A percentile compares a stretch with the other conserved stretches of the same genome.
These are phyloP conservation scores for Pigoraptor vietnamica DNA, from an alignment of 78 protist genomes.

Conservation along the genomic window DNA sequence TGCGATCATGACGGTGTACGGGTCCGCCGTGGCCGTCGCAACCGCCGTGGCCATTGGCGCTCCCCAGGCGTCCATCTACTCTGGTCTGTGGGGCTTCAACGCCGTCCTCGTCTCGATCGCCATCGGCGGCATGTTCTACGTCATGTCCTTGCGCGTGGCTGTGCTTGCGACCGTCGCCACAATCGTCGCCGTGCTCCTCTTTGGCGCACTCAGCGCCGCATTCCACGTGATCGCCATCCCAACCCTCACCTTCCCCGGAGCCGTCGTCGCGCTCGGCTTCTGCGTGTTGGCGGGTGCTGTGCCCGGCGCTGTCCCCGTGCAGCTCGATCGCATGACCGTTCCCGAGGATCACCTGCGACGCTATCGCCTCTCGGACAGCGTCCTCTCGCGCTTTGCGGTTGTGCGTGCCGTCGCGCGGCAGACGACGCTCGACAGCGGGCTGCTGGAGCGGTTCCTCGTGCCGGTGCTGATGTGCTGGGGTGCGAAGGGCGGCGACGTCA, in stretches of 20 bases:
- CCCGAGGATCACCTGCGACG: constrained; percentile 6
- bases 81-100: not conserved
- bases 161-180: not conserved
- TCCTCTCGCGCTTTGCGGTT: not conserved
- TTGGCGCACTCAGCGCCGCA: not conserved
- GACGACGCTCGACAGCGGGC: not conserved
- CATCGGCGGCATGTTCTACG: not conserved
- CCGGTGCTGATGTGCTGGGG: not conserved
- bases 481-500: not conserved
- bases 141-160: not conserved
- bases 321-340: not conserved
- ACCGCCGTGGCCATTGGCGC: not conserved
- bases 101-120: not conserved
- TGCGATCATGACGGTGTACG: not conserved
- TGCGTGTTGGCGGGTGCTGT: not conserved
- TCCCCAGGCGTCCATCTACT: not conserved
- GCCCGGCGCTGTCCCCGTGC: not conserved
- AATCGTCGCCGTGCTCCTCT: not conserved
- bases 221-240: not conserved
- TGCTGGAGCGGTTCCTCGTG: not conserved
- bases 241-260: not conserved
- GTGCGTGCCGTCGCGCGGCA: not conserved
- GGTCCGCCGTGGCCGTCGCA: not conserved
- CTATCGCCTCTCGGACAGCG: not conserved
- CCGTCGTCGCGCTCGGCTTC: not conserved